These are phyloP conservation scores for Solanum arcanum DNA, from an alignment of 257 asterid genomes.

Conservation along the genomic window DNA sequence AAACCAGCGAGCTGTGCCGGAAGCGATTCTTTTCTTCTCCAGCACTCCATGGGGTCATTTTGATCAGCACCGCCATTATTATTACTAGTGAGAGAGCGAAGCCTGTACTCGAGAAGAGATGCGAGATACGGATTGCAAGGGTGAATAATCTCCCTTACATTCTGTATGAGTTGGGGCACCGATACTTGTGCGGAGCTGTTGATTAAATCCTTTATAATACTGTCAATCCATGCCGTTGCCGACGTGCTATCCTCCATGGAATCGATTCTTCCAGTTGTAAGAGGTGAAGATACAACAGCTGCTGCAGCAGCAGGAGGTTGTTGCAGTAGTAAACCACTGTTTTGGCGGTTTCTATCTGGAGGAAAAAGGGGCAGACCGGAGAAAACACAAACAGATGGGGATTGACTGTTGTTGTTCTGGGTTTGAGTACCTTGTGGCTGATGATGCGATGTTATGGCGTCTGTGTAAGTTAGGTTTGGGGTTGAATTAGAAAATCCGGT, in stretches of 20 bases:
- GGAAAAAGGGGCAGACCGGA: conserved; percentile 90
- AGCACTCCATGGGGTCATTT: not conserved
- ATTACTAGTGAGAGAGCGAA: conserved; percentile 46
- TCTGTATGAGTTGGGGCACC: conserved; percentile 78
- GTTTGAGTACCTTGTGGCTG: not conserved
- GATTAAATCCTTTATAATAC: conserved; percentile 81
- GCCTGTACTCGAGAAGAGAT: conserved; percentile 59
- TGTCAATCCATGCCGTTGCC: conserved; percentile 76
- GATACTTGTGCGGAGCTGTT: conserved; percentile 60
- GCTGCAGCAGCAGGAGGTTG: not conserved
- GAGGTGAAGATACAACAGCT: not conserved
- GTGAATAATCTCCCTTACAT: conserved; percentile 79
- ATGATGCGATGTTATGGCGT: conserved; percentile 12
- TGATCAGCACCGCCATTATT: not conserved
- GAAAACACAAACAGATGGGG: conserved; percentile 65
- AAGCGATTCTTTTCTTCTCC: conserved; percentile 14
- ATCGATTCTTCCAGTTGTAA: not conserved
- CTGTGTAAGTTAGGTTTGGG: conserved; percentile 14
- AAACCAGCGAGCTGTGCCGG: conserved; percentile 3
- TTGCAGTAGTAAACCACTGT: conserved; percentile 8
- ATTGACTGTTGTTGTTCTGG: not conserved
- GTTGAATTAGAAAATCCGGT: conserved; percentile 17
- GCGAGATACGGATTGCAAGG: conserved; percentile 94
- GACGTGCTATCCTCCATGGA: conserved; percentile 41
- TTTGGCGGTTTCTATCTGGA: conserved; percentile 36